Evolutionary conservation across 495 filamentous ascomycete species (phyloP), one percentile per base, ranked within the genome.

Genomic region (Penicillium tannophilum): DNA sequence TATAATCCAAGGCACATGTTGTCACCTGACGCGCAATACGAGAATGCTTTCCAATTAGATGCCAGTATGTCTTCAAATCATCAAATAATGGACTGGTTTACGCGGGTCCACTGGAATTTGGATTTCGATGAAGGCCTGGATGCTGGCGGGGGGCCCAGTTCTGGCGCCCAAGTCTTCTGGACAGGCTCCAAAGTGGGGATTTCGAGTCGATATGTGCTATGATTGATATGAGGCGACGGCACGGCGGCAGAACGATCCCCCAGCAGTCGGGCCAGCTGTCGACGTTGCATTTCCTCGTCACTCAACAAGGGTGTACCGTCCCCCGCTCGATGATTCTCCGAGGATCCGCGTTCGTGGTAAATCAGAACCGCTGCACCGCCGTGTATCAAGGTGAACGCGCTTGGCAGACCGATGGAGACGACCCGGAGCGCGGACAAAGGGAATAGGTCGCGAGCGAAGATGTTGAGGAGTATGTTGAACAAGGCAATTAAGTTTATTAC

Each of bases 221-320:
- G 68, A 3, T 62, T 44, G 11, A 64, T 51, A 42, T 64, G 69
- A 0, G 68, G 58, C n/a, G 61, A 48, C 4, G 64, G 54, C 28
- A 60, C 63, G 12, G 58, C 57, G 0, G 51, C 44, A 17, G 62
- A 58, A 11, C 64, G 67, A 28, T 66, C 57, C 23, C 71, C 63
- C 12, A 77, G 33, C 5, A 76, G 56, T 8, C 68, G 63, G 30
- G 66, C 65, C n/a, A 77, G 53, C 49, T 77, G 72, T 41, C 65
- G 69, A 16, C 75, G 72, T 48, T 73, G 71, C 72, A 72, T 62
- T 49, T 76, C 75, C 26, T 75, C 72, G n/a, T 72, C 69, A 10
- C 65, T 74, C 36, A 76, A 54, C 0, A 73, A 61, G 4, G 60
- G 62, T 3, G 59, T 71, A 17, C 42, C 59, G 33, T 60, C 63